Evolutionary conservation across 1,284 basidiomycete genomes (phyloP), one percentile per base, ranked within the genome.

Genomic region (Heterobasidion irregulare): DNA sequence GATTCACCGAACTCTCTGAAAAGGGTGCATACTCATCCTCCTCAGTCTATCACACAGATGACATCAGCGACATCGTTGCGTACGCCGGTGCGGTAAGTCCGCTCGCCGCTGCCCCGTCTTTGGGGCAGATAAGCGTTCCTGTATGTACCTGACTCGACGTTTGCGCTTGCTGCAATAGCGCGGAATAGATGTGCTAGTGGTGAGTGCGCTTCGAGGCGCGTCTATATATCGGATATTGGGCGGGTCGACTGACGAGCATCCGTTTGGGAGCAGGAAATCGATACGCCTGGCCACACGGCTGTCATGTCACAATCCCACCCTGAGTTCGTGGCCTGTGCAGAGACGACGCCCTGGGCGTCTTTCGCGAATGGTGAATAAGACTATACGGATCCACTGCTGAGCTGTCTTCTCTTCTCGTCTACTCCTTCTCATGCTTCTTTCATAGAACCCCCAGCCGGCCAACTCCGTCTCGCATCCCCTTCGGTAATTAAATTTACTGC

Each of bases 1-100:
- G 77, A 7, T 85, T 81, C 65, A 75, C 78, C 2, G 78, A 86
- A 55, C 71, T 94, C 1, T 72, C 87, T 0, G 62, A 68, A 16
- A 76, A 78, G 18, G 91, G 87, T 15, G 86, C 91, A 6, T 94
- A 94, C 68, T 77, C 77, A 1, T 53, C 74, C 0, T 59, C 60
- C 0, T 65, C 78, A 53, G 74, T 83, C 0, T 95, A 94, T 69
- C 78, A 75, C 1, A 66, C 77, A 2, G 63, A 61, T 1, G 84
- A 92, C 52, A 77, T 94, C 32, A 64, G 75, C 43, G 73, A 81
- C 33, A 78, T 95, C 55, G 75, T 91, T 5, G 60, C 71, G 0
- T 93, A 89, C 65, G 92, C 91, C 6, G 88, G 78, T 45, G 78
- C 76, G 32, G 87, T 89, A 63, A 63, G 83, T 66, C 16, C 16